Percentiles rank a stretch among this genome's conserved stretches.
Conservation (phyloP, 495 filamentous ascomycete genomes). For the Penicillium bovifimosum region DNA sequence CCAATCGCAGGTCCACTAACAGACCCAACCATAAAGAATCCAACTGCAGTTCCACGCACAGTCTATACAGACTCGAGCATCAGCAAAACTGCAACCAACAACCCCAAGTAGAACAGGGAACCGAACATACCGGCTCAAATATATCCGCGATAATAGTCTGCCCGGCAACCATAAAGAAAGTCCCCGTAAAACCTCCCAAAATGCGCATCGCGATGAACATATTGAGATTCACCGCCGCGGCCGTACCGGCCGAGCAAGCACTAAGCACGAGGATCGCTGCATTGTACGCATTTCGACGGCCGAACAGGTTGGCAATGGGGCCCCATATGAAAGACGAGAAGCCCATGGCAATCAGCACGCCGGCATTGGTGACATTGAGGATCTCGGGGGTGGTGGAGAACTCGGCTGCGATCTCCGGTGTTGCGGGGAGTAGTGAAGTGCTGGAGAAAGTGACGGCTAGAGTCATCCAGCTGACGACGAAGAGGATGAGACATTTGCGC, state of each 20-base stretch:
- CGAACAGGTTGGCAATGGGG: constrained; percentile 38
- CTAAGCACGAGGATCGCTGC: constrained; percentile 35
- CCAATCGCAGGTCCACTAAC: constrained; percentile 54
- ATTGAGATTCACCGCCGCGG: constrained; percentile 27
- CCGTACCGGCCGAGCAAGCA: constrained; percentile 32
- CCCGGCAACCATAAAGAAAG: constrained; percentile 44
- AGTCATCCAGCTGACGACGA: constrained; percentile 41
- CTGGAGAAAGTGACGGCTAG: constrained; percentile 40
- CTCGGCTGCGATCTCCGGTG: constrained; percentile 37
- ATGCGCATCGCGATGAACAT: constrained; percentile 40
- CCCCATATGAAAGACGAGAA: constrained; percentile 51
- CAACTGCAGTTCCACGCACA: constrained; percentile 50
- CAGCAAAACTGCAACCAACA: constrained; percentile 2
- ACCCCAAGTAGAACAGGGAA: background rate
- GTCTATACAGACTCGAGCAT: constrained; percentile 25
- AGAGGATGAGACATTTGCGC: constrained; percentile 42
- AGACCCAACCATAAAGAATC: constrained; percentile 50
- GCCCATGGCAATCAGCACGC: constrained; percentile 53
- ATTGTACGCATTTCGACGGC: constrained; percentile 33
- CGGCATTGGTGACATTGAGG: constrained; percentile 43
- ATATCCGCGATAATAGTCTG: constrained; percentile 45
- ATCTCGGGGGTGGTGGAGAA: constrained; percentile 34
- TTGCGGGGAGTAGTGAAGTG: constrained; percentile 39
- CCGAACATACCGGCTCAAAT: constrained; percentile 38
- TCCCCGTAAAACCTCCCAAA: constrained; percentile 39